Evolutionary conservation across 331 rosid species (phyloP).

Genomic region (Phaseolus coccineus): DNA sequence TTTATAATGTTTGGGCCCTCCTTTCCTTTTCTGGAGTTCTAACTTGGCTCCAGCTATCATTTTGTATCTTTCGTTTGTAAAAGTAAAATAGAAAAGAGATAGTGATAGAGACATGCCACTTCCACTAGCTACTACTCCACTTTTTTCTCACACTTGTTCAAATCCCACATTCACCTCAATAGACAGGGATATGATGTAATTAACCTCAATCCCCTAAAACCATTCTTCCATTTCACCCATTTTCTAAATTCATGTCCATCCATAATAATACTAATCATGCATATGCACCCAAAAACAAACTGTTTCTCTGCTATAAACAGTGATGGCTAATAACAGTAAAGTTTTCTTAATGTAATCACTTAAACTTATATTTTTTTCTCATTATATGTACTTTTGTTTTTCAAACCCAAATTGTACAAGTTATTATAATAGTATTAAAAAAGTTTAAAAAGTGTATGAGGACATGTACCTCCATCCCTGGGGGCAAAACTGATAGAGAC

Average conservation of each 20-base stretch:
- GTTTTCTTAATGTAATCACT: too few relatives aligned
- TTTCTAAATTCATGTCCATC: constrained; percentile 11
- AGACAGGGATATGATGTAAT: constrained; percentile 32
- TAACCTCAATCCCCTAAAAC: constrained; percentile 3
- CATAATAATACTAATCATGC: background rate
- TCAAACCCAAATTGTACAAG: too few relatives aligned
- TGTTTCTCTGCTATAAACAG: background rate
- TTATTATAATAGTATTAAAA: too few relatives aligned
- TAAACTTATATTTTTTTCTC: too few relatives aligned
- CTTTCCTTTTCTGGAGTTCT: constrained; percentile 46
- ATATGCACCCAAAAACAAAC: background rate
- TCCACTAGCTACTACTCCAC: constrained; percentile 47
- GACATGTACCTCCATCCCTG: too few relatives aligned
- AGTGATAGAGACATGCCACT: constrained; percentile 42
- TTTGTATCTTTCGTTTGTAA: constrained; percentile 43
- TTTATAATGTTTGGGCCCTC: constrained; percentile 17
- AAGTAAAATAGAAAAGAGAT: constrained; percentile 40
- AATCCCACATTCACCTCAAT: constrained; percentile 46
- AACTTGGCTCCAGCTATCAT: constrained; percentile 67
- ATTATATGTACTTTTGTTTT: too few relatives aligned
- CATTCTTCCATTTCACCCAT: constrained; percentile 36
- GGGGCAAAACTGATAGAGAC: too few relatives aligned
- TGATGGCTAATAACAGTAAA: too few relatives aligned
- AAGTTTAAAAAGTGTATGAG: too few relatives aligned
- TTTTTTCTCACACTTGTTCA: constrained; percentile 39